Evolutionary conservation across 2,329 filamentous ascomycete genomes (phyloP), one percentile per base, ranked within the genome.

Genomic region (Pseudocercospora crystallina): DNA sequence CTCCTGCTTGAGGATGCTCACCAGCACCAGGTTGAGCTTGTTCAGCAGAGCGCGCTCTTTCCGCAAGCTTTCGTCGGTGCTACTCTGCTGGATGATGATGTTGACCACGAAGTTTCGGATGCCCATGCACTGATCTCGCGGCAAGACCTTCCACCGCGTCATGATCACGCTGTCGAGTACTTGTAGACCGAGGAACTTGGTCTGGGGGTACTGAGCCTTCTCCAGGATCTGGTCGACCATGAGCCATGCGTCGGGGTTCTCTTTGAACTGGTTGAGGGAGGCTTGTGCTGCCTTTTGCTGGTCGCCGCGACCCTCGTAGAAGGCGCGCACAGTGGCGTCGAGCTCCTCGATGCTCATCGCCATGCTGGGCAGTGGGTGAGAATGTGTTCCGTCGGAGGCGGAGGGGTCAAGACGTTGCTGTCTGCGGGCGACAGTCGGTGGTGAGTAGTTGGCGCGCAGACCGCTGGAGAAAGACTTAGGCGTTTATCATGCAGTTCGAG

Each of bases 71-170:
- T 97, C 92, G 72, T 97, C 92, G 56, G 90, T 87, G 71, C 83
- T 85, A 40, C 94, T 97, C 71, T 85, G 88, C 70, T 96, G 86
- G 69, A 99, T 92, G 72, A 99, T 99, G 77, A 95, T 96, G 76
- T 95, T 90, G 65, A 99, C 94, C 56, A 99, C 89, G 71, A 99
- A 99, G 78, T 99, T 99, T 65, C 94, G 90, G 68, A 99, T 99
- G 59, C 94, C 94, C 95, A 65, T 86, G 73, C 94, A 96, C 75
- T 99, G 94, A 61, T 97, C 92, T 67, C 90, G 85, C 46, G 94
- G 94, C 57, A 99, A 77, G 53, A 97, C 90, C 78, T 96, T 99
- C 95, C 94, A 99, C 78, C 94, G 86, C 61, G 94, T 99, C 84
- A 92, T 89, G 71, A 99, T 97, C 61, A 99, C 92, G 82, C 90